phyloP scores from a whole-genome alignment of 108 stramenopile genomes.

The Cyclotella kingstonii region DNA sequence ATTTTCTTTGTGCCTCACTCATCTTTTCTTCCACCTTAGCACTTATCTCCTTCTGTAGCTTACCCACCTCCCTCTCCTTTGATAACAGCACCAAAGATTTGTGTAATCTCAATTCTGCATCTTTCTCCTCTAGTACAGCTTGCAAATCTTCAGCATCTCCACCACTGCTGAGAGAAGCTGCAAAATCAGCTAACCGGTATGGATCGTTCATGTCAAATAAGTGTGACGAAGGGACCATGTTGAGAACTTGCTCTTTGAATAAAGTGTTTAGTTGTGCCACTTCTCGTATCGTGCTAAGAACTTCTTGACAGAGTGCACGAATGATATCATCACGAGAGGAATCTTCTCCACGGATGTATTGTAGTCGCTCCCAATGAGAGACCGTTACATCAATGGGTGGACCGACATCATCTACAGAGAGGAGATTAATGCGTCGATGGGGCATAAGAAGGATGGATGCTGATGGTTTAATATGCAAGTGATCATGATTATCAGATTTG shows the following conservation, averaged over 20 bases:
- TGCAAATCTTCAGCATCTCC: conserved; percentile 88
- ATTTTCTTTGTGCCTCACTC: conserved; percentile 89
- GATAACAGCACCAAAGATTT: conserved; percentile 85
- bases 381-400: conserved; percentile 91
- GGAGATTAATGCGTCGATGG: conserved; percentile 85
- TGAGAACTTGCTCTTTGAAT: conserved; percentile 89
- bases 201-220: conserved; percentile 92
- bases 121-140: conserved; percentile 88
- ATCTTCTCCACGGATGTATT: conserved; percentile 50
- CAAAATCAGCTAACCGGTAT: conserved; percentile 94
- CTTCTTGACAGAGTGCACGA: conserved; percentile 93
- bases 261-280: conserved; percentile 91
- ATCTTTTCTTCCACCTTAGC: conserved; percentile 96
- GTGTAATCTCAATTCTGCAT: conserved; percentile 87
- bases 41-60: conserved; percentile 92
- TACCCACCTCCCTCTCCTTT: conserved; percentile 88
- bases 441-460: conserved; percentile 77
- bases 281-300: conserved; percentile 90
- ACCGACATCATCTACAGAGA: conserved; percentile 75
- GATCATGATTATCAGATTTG: conserved; percentile 5
- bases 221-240: conserved; percentile 45
- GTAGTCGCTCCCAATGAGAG: conserved; percentile 84
- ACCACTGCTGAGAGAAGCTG: conserved; percentile 83
- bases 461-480: conserved; percentile 31
- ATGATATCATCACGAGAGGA: conserved; percentile 73